Evolutionary conservation across 352 stramenopile genomes (phyloP), one percentile per base, ranked within the genome.

Genomic region (Pythium brachiatum): DNA sequence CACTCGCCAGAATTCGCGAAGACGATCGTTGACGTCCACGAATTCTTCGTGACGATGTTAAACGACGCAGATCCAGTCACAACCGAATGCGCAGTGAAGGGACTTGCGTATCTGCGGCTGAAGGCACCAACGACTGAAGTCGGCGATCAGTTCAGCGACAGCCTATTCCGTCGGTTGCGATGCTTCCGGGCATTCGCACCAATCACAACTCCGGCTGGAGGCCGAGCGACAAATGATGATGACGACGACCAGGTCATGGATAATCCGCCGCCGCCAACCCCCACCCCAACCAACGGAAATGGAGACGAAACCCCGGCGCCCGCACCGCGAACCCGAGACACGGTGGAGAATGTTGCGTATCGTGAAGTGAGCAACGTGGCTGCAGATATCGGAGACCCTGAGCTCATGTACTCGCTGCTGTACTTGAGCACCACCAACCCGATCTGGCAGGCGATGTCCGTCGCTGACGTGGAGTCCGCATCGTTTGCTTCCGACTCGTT

Each of bases 311-410:
- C 23, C 4, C 7, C 47, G 25, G 20, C 47, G 27, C 47, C 38
- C 20, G 21, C 8, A 29, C 23, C 53, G 1, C 18, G 41, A 12
- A 48, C 50, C 36, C 12, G 34, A 52, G 61, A 73, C 23, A 66
- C 64, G 7, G 75, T 94, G 20, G 81, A 90, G 52, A 94, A 94
- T 57, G 81, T 79, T 23, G 84, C 83, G 2, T 94, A 94, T 59
- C 82, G 85, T 23, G 85, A 94, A 71, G 83, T 94, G 11, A 92
- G 85, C 70, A 90, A 91, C 51, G 73, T 94, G 25, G 83, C 83
- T 44, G 85, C 85, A 12, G 85, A 91, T 48, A 74, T 94, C 25
- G 85, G 85, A 8, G 81, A 94, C 43, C 79, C 85, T 0, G 78
- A 90, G 25, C 72, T 94, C 23, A 89, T 94, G 82, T 94, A 94